phyloP scores from a whole-genome alignment of 2,329 filamentous ascomycete species.

The Trichoderma koningiopsis region DNA sequence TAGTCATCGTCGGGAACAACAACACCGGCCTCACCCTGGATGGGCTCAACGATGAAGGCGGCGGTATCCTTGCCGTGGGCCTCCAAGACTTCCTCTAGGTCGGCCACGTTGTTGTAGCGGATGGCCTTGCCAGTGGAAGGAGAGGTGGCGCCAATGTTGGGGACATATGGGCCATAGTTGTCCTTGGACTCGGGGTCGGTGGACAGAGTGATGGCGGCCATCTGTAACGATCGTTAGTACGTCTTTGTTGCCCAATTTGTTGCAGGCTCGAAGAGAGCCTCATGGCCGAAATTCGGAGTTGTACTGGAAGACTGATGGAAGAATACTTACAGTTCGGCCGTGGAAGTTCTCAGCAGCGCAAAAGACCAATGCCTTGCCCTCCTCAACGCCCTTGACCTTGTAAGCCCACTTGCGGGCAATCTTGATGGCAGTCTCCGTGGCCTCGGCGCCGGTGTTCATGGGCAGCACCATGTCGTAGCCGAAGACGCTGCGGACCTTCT shows the following conservation, averaged over 20 bases:
- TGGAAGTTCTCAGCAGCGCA: conserved; percentile 93
- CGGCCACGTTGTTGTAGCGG: conserved; percentile 81
- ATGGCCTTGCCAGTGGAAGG: conserved; percentile 77
- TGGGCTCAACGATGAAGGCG: conserved; percentile 93
- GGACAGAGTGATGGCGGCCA: conserved; percentile 93
- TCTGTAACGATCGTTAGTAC: conserved; percentile 50
- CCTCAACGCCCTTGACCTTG: conserved; percentile 87
- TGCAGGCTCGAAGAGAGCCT: not conserved
- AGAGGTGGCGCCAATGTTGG: conserved; percentile 76
- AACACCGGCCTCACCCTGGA: conserved; percentile 96
- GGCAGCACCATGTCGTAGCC: conserved; percentile 97
- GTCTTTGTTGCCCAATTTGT: not conserved
- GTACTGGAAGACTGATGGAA: not conserved
- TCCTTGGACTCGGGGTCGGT: conserved; percentile 93
- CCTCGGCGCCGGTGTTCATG: conserved; percentile 97
- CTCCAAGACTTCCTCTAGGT: conserved; percentile 78
- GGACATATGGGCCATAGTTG: conserved; percentile 96
- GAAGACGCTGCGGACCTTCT: conserved; percentile 86
- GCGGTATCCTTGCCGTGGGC: conserved; percentile 82
- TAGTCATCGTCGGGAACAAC: conserved; percentile 93
- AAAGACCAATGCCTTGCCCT: conserved; percentile 82
- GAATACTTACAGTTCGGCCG: conserved; percentile 75
- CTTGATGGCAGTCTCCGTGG: conserved; percentile 94
- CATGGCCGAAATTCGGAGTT: not conserved
- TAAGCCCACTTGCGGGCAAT: conserved; percentile 97